Evolutionary conservation across 1,284 basidiomycete species (phyloP).

Genomic region (Sparassis latifolia): DNA sequence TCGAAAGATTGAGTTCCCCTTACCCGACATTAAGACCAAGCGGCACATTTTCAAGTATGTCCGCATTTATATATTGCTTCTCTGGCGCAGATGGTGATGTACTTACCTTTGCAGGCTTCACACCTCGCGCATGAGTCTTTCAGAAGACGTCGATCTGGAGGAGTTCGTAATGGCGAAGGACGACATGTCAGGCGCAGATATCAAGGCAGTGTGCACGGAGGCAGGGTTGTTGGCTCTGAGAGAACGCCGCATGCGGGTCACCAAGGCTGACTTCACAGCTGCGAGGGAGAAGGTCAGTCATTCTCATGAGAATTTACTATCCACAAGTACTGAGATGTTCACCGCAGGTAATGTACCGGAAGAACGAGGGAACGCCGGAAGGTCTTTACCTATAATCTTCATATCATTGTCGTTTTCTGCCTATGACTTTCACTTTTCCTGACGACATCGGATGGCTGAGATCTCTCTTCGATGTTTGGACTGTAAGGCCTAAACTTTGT

Average conservation of each 20-base stretch:
- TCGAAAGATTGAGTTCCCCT: constrained; percentile 94
- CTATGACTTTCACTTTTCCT: neutral
- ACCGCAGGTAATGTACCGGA: constrained; percentile 77
- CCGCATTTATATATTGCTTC: neutral
- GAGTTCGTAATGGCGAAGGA: constrained; percentile 97
- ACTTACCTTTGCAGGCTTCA: constrained; percentile 56
- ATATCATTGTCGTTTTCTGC: neutral
- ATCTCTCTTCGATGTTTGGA: too few species aligned
- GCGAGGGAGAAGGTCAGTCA: constrained; percentile 79
- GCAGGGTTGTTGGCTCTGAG: constrained; percentile 92
- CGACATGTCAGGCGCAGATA: constrained; percentile 94
- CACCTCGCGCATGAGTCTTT: constrained; percentile 92
- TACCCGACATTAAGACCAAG: constrained; percentile 95
- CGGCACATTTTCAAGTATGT: constrained; percentile 91
- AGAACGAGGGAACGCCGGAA: constrained; percentile 90
- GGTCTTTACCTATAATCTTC: constrained; percentile 65
- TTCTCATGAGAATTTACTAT: neutral
- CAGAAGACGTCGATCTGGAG: constrained; percentile 91
- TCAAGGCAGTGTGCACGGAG: constrained; percentile 97
- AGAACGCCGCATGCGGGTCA: constrained; percentile 95
- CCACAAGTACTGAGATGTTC: constrained; percentile 10
- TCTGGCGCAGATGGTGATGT: neutral
- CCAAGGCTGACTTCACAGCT: constrained; percentile 83
- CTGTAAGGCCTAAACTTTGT: too few species aligned
- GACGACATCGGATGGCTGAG: too few species aligned